phyloP scores from a whole-genome alignment of 495 filamentous ascomycete species.

The Penicillium dipodomyicola region DNA sequence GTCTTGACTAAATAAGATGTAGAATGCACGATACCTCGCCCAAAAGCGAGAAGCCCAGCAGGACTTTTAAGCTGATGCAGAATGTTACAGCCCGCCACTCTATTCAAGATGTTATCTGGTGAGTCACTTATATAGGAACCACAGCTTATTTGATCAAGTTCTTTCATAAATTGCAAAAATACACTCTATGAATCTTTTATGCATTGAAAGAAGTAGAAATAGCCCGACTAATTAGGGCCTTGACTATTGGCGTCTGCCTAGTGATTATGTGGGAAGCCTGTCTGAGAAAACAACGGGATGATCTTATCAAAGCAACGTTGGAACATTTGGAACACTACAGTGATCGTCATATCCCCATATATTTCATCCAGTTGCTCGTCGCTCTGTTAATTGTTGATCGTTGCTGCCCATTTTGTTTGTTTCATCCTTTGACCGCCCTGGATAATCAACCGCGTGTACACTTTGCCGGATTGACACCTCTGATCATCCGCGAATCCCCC shows the following conservation, averaged over 20 bases:
- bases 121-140: too few relatives aligned
- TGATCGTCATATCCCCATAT: background rate
- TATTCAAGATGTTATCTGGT: too few relatives aligned
- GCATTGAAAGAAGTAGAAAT: too few relatives aligned
- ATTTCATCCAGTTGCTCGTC: background rate
- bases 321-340: background rate
- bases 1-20: background rate
- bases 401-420: constrained; percentile 26
- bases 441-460: constrained; percentile 28
- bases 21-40: background rate
- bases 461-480: constrained; percentile 16
- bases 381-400: background rate
- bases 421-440: constrained; percentile 29
- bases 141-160: too few relatives aligned
- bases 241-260: background rate
- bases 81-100: too few relatives aligned
- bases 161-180: too few relatives aligned
- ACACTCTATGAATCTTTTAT: too few relatives aligned
- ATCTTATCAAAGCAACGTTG: background rate
- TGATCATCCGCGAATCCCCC: background rate
- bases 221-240: too few relatives aligned
- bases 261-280: background rate
- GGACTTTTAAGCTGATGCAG: background rate
- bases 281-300: background rate
- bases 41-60: background rate